Conservation (phyloP, 139 green algal species). For the Picochlorum sp. region DNA sequence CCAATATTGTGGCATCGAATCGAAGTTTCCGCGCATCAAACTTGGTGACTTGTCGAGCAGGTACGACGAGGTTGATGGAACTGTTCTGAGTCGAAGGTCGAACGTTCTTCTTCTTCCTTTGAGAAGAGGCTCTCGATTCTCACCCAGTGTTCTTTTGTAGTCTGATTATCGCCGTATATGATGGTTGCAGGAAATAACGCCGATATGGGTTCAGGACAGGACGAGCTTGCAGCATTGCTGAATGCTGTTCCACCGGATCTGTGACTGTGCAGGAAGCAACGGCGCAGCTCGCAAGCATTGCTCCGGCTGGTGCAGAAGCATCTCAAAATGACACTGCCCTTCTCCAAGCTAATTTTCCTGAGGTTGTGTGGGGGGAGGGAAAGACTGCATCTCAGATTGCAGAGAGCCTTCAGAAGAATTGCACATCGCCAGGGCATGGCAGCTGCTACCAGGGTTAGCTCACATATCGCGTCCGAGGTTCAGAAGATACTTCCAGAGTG, state of each 20-base stretch:
- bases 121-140: too few relatives aligned
- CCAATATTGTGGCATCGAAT: too few relatives aligned
- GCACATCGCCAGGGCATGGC: slow-evolving; percentile 35
- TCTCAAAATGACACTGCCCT: neutral
- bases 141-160: too few relatives aligned
- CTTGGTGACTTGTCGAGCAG: too few relatives aligned
- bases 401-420: slow-evolving; percentile 33
- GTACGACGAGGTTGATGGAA: too few relatives aligned
- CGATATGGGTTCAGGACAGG: neutral
- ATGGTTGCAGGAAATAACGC: neutral
- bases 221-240: slow-evolving; percentile 19
- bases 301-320: neutral
- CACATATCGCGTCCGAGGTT: slow-evolving; percentile 17
- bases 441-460: slow-evolving; percentile 51
- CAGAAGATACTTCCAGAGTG: slow-evolving; percentile 18
- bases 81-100: too few relatives aligned
- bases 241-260: slow-evolving; percentile 19
- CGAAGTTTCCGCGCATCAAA: too few relatives aligned
- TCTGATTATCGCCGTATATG: too few relatives aligned
- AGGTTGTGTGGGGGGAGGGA: slow-evolving; percentile 50
- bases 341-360: slow-evolving; percentile 40
- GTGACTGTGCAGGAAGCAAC: slow-evolving; percentile 17
- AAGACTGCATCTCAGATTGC: slow-evolving; percentile 46
- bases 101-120: too few relatives aligned
- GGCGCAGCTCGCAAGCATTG: slow-evolving; percentile 17